Conservation (phyloP, 2,329 filamentous ascomycete species). For the Leptographium procerum region DNA sequence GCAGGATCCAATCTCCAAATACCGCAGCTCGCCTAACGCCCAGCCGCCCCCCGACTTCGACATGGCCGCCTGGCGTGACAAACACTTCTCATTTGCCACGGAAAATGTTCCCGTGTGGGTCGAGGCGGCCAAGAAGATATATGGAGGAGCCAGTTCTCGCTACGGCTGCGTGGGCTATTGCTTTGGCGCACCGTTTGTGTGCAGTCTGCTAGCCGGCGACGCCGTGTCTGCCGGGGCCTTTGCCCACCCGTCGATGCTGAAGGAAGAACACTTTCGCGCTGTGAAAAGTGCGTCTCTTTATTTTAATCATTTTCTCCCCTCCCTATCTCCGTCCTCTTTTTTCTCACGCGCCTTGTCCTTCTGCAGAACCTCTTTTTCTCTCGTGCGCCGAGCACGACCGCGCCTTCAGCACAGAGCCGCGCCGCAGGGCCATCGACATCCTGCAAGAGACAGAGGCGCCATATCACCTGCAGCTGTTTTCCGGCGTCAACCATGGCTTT, state of each 20-base stretch:
- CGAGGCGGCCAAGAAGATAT: constrained; percentile 23
- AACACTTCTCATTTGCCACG: constrained; percentile 30
- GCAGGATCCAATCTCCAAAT: constrained; percentile 22
- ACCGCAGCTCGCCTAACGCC: constrained; percentile 13
- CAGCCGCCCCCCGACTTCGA: constrained; percentile 29
- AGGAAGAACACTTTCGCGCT: constrained; percentile 31
- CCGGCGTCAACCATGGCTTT: constrained; percentile 31
- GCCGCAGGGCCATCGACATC: constrained; percentile 30
- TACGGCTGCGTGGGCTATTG: constrained; percentile 31
- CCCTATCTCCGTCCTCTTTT: neutral
- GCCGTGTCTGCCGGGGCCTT: constrained; percentile 32
- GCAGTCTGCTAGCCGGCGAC: constrained; percentile 25
- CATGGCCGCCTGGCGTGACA: constrained; percentile 34
- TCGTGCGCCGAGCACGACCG: constrained; percentile 34
- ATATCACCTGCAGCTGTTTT: constrained; percentile 54
- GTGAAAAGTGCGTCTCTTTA: constrained; percentile 20
- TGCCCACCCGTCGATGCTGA: constrained; percentile 38
- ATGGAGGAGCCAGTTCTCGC: constrained; percentile 21
- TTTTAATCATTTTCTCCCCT: neutral
- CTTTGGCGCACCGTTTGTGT: constrained; percentile 33
- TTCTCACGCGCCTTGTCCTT: too few species aligned
- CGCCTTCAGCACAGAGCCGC: constrained; percentile 26
- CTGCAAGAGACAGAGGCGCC: constrained; percentile 27
- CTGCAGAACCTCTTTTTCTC: constrained; percentile 29
- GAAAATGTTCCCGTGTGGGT: constrained; percentile 33